Percentiles rank a stretch among this genome's conserved stretches.
Evolutionary conservation across 1,139 yeast species (phyloP).

Genomic region (Debaryomycetaceae sp.): DNA sequence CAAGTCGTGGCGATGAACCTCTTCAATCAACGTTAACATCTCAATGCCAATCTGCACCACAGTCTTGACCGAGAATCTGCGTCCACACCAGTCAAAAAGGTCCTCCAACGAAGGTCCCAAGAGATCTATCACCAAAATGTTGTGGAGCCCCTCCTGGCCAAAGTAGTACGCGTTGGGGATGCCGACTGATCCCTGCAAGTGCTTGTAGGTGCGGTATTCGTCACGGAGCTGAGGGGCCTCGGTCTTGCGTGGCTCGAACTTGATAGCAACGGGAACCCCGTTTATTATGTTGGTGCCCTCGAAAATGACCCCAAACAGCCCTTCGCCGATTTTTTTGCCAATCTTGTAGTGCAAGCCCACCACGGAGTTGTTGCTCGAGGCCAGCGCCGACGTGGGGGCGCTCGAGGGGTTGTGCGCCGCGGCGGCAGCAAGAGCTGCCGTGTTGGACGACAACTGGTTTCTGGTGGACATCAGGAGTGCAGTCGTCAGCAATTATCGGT

Average conservation of each 20-base stretch:
- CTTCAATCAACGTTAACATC: slow-evolving; percentile 83
- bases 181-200: slow-evolving; percentile 73
- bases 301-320: slow-evolving; percentile 78
- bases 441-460: slow-evolving; percentile 24
- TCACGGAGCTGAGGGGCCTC: slow-evolving; percentile 97
- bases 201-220: slow-evolving; percentile 89
- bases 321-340: slow-evolving; percentile 82
- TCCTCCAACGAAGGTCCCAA: slow-evolving; percentile 96
- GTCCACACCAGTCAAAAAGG: slow-evolving; percentile 96
- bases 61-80: slow-evolving; percentile 82
- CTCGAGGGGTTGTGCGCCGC: slow-evolving; percentile 26
- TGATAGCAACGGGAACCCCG: slow-evolving; percentile 72
- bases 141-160: slow-evolving; percentile 97
- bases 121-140: slow-evolving; percentile 86
- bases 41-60: slow-evolving; percentile 89
- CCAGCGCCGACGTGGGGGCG: slow-evolving; percentile 14
- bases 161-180: slow-evolving; percentile 94
- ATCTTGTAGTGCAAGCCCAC: slow-evolving; percentile 79
- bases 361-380: slow-evolving; percentile 38
- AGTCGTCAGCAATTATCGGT: too few relatives aligned
- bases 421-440: slow-evolving; percentile 40
- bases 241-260: slow-evolving; percentile 85
- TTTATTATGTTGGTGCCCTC: slow-evolving; percentile 76
- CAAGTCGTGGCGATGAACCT: slow-evolving; percentile 83
- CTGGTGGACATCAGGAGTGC: slow-evolving; percentile 20